These are phyloP conservation scores for Paramarasmius palmivorus DNA, from an alignment of 1,284 basidiomycete species.

Conservation along the genomic window DNA sequence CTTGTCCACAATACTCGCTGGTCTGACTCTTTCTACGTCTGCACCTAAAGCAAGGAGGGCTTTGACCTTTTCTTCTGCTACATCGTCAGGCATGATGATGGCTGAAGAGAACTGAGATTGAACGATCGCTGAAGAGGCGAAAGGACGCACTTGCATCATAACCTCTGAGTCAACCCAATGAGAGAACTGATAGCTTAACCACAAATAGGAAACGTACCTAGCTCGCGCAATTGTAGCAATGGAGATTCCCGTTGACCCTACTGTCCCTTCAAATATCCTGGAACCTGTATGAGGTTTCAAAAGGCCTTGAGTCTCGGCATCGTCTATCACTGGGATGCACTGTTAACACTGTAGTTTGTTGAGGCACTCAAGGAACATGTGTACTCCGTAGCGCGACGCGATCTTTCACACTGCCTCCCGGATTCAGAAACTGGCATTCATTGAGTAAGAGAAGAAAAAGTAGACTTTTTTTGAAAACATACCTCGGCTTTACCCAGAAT, in stretches of 20 bases:
- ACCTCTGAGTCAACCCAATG: slow-evolving; percentile 45
- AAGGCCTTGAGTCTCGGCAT: slow-evolving; percentile 86
- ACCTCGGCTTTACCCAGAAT: slow-evolving; percentile 97
- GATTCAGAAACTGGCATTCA: slow-evolving; percentile 79
- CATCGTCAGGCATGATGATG: slow-evolving; percentile 94
- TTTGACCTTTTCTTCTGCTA: slow-evolving; percentile 89
- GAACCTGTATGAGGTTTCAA: slow-evolving; percentile 88
- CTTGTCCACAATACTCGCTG: slow-evolving; percentile 91
- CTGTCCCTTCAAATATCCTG: slow-evolving; percentile 96
- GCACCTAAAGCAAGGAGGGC: slow-evolving; percentile 87
- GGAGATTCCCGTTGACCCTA: slow-evolving; percentile 96
- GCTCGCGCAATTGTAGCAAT: slow-evolving; percentile 92
- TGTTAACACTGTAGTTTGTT: not conserved
- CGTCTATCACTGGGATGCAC: slow-evolving; percentile 74
- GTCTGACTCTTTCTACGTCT: slow-evolving; percentile 80
- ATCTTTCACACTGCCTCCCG: slow-evolving; percentile 97
- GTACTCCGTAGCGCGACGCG: slow-evolving; percentile 89
- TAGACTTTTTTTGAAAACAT: slow-evolving; percentile 18
- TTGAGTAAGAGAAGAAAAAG: not conserved
- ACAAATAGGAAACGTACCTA: slow-evolving; percentile 49
- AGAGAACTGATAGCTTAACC: slow-evolving; percentile 2
- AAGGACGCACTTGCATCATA: slow-evolving; percentile 68
- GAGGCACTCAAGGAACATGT: slow-evolving; percentile 21
- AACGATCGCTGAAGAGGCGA: not conserved
- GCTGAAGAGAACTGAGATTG: slow-evolving; percentile 37